Evolutionary conservation across 2,329 filamentous ascomycete genomes (phyloP), one percentile per base, ranked within the genome.

Genomic region (Cordyceps farinosa): DNA sequence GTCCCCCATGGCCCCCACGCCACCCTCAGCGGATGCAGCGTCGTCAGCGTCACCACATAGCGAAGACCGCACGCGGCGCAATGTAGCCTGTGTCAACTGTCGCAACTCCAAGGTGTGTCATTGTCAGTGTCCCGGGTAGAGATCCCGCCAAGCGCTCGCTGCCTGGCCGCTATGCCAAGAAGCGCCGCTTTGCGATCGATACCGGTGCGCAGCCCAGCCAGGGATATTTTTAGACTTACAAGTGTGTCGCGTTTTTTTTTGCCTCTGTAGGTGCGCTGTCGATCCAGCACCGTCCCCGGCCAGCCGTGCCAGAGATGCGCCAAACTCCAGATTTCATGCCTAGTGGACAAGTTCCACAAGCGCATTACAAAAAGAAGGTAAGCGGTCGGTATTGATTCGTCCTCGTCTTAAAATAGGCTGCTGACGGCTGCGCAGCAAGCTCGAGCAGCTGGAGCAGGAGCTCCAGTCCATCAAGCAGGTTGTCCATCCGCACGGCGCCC

Each of bases 361-460:
- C 74, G 79, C 65, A 74, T 78, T 47, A 80, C 79, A 5, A 77
- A 76, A 64, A 69, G 77, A 71, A 81, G 79, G 79, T 79, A 68
- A 36, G 61, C 63, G 8, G 29, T 36, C 38, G 29, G 17, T 27
- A n/a, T 5, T 3, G 17, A 7, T 13, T 13, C 6, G 15, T 30
- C 2, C 51, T 34, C 7, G 9, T 57, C 44, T 22, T 9, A 5
- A 34, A 17, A 10, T 51, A 36, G 22, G 3, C 5, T 47, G 27
- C 58, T 62, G 32, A 59, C 34, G 5, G 27, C 15, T 15, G 17
- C 47, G 50, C 53, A 84, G 83, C 67, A 85, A 85, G 69, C 74
- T 85, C 3, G 83, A 85, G 66, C 79, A 82, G 65, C 74, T 85
- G 5, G 82, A 81, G 57, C 79, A 82, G 65, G 82, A 84, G 69